These are phyloP conservation scores for Rhodomyrtus psidioides DNA, from an alignment of 441 rosid species.

Conservation along the genomic window DNA sequence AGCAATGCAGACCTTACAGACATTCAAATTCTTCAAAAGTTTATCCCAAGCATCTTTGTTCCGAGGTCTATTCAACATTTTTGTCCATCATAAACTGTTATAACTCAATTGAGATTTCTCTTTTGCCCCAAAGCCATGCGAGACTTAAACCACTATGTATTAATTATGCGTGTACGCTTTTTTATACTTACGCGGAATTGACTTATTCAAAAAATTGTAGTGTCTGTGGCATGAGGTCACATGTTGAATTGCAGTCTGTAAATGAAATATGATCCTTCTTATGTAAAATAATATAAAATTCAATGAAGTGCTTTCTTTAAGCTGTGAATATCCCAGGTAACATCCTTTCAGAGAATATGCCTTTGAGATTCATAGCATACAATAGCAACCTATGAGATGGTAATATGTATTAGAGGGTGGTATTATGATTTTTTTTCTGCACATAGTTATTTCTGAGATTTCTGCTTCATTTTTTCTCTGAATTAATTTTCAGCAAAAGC, in stretches of 20 bases:
- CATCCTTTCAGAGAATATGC: not conserved
- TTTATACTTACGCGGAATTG: not conserved
- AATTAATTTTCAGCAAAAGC: slow-evolving; percentile 71
- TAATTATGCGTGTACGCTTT: not conserved
- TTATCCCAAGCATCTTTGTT: not conserved
- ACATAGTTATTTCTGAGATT: not conserved
- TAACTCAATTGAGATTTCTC: not conserved
- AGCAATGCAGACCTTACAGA: not conserved
- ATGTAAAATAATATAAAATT: not conserved
- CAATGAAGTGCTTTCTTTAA: not conserved
- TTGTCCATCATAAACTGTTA: not conserved
- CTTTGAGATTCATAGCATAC: not conserved
- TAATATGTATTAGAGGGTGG: not conserved
- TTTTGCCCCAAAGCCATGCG: not conserved
- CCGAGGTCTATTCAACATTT: not conserved
- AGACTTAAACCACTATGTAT: not conserved
- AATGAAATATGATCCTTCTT: not conserved
- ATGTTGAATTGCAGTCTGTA: not conserved
- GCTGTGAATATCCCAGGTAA: not conserved
- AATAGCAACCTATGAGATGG: not conserved
- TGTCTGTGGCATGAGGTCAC: not conserved
- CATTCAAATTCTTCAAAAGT: not conserved
- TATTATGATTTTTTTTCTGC: not conserved
- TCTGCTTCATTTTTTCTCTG: not conserved
- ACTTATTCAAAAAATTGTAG: not conserved